Base-by-base conservation (phyloP, 2,329 filamentous ascomycete species). In the Phialophora chinensis region DNA sequence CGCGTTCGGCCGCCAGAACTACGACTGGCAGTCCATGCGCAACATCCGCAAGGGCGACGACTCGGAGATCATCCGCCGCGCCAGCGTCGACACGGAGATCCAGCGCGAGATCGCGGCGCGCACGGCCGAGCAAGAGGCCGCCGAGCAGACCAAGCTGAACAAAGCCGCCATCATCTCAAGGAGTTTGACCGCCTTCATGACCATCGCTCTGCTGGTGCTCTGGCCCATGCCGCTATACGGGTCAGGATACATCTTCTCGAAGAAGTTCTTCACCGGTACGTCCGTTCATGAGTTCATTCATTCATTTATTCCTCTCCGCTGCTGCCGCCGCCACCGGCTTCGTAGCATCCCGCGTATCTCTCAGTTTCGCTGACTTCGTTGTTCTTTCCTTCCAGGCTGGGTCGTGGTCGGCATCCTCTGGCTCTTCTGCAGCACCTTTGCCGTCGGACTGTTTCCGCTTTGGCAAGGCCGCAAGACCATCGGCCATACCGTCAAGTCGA, bases 171-270 rank as follows among this genome's bases (percentile, higher is more conserved):
- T 79, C 5, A 85, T 87, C 73, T 85, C 87, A 0, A 82, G 85
- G 59, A 81, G 79, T 35, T 76, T 87, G 68, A 91, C 89, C 0
- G 81, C 87, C 10, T 77, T 85, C 70, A 82, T 92, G 80, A 91
- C 91, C 0, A 67, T 96, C 0, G 84, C 87, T 0, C 82, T 96
- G 63, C 81, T 97, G 0, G 83, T 97, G 1, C 85, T 97, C 17
- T 97, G 93, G 92, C 93, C 93, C 0, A 94, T 97, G 85, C 93
- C 93, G 0, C 88, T 97, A 87, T 97, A 95, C 75, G 93, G 92
- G 11, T 84, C 85, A 0, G 86, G 86, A 0, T 97, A 97, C 75
- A 85, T 97, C 62, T 96, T 95, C 79, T 88, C 85, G 77, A 90
- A 91, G 82, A 84, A 83, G 27, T 95, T 95, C 82, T 95, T 94